Evolutionary conservation across 192 early-diverging fungal genomes (phyloP).

Genomic region (Cetraspora pellucida): DNA sequence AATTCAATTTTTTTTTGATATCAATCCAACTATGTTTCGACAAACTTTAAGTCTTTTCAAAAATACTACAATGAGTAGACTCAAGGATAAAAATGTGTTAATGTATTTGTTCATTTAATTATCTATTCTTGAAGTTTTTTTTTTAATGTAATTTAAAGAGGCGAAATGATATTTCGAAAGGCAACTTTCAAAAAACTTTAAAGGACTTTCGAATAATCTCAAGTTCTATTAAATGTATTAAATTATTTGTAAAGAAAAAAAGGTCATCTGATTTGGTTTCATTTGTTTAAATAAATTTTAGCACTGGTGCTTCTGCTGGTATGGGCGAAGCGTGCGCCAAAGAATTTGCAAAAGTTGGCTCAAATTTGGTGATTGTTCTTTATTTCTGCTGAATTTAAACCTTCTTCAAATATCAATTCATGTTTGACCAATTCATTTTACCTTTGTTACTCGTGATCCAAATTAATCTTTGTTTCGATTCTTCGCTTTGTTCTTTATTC

Average conservation of each 20-base stretch:
- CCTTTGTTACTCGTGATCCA: neutral
- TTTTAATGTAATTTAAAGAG: too few species aligned
- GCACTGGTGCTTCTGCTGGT: conserved; percentile 70
- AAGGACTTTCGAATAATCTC: too few species aligned
- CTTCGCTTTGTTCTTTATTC: neutral
- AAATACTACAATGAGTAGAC: conserved; percentile 28
- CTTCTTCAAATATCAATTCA: too few species aligned
- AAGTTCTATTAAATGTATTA: neutral
- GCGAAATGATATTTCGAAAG: too few species aligned
- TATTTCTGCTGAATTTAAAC: too few species aligned
- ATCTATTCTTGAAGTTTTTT: too few species aligned
- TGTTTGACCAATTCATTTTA: neutral
- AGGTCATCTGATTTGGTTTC: conserved; percentile 2
- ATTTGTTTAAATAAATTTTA: conserved; percentile 15
- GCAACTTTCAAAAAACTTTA: too few species aligned
- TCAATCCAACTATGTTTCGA: too few species aligned
- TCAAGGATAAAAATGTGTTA: conserved; percentile 42
- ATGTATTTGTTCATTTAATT: conserved; percentile 32
- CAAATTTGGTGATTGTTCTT: conserved; percentile 52
- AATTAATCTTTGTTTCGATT: too few species aligned
- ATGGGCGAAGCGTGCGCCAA: conserved; percentile 71
- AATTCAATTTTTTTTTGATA: too few species aligned
- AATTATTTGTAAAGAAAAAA: neutral
- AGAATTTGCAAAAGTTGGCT: conserved; percentile 70
- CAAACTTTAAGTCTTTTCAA: too few species aligned